Base-by-base conservation (phyloP, 139 green algal species). In the Klebsormidium nitens region DNA sequence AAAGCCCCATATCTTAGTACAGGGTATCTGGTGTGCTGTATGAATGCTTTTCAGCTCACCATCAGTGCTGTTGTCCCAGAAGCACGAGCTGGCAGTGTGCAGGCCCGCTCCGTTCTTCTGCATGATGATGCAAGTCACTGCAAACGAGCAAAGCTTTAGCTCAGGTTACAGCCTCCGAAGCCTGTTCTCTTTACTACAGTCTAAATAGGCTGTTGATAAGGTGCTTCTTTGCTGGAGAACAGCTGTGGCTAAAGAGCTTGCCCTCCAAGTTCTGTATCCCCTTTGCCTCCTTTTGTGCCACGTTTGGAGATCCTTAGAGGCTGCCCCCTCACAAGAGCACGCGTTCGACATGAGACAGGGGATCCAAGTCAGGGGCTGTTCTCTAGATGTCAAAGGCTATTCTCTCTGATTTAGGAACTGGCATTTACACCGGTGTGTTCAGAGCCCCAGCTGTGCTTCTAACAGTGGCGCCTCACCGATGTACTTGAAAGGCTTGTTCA, bases 401-500 rank as follows among this genome's bases (percentile, higher is more conserved):
- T 23, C 19, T 64, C 26, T 36, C 56, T 23, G 28, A 14, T 64
- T 34, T 64, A 19, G 28, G 28, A 64, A 64, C 19, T 38, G 23
- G 23, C 55, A 32, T 32, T 17, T 23, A 88, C 86, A 19, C 44
- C 19, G 17, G 44, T 52, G 17, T 17, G 17, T 52, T 52, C n/a
- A n/a, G n/a, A n/a, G n/a, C n/a, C n/a, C n/a, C n/a, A n/a, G n/a
- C n/a, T n/a, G n/a, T n/a, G n/a, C n/a, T n/a, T n/a, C n/a, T n/a
- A n/a, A n/a, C n/a, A n/a, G n/a, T n/a, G n/a, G n/a, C n/a, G n/a
- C n/a, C n/a, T n/a, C n/a, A 52, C 44, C 44, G 1, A 93, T 75
- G 55, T 93, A 93, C 44, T 93, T 93, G 74, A 91, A 91, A 0
- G 88, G 88, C 72, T 91, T 91, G 75, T 86, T 86, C 1, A 91